These are phyloP conservation scores for Phytophthora fragariae DNA, from an alignment of 352 stramenopile genomes.

Conservation along the genomic window DNA sequence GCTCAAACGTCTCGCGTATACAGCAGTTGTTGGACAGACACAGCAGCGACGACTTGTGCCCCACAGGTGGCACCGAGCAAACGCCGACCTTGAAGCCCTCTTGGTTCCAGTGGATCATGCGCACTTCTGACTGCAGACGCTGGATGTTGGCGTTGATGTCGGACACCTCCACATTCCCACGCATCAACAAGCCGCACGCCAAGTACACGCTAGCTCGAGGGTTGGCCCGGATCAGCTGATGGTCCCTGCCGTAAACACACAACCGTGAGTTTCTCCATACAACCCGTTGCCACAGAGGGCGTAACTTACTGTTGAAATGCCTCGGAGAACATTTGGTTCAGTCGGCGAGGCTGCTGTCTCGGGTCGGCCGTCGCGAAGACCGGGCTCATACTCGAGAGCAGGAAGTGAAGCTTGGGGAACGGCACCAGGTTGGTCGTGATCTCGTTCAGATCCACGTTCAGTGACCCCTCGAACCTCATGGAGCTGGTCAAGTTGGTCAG, in stretches of 20 bases:
- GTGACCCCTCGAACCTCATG: constrained; percentile 97
- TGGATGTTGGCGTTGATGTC: constrained; percentile 92
- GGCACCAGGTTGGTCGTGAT: constrained; percentile 99
- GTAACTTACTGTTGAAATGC: constrained; percentile 63
- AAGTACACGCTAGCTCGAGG: constrained; percentile 80
- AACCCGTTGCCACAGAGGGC: too few relatives aligned
- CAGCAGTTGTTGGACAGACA: constrained; percentile 91
- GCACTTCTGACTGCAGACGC: constrained; percentile 77
- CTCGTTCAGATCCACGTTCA: constrained; percentile 99
- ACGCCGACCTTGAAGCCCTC: constrained; percentile 93
- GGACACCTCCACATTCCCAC: constrained; percentile 87
- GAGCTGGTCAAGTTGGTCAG: constrained; percentile 99
- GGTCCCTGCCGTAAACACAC: constrained; percentile 47
- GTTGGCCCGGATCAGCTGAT: constrained; percentile 83
- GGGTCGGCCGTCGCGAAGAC: constrained; percentile 56
- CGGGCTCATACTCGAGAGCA: constrained; percentile 90
- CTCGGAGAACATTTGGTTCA: constrained; percentile 76
- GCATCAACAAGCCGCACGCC: constrained; percentile 86
- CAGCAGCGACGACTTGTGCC: constrained; percentile 70
- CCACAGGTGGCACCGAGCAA: constrained; percentile 70
- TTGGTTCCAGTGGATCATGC: constrained; percentile 92
- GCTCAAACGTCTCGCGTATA: constrained; percentile 85
- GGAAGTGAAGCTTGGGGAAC: constrained; percentile 99
- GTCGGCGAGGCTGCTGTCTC: constrained; percentile 58
- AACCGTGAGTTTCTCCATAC: too few relatives aligned